Base-by-base conservation (phyloP, 2,329 filamentous ascomycete genomes). In the Fusarium gaditjirri region DNA sequence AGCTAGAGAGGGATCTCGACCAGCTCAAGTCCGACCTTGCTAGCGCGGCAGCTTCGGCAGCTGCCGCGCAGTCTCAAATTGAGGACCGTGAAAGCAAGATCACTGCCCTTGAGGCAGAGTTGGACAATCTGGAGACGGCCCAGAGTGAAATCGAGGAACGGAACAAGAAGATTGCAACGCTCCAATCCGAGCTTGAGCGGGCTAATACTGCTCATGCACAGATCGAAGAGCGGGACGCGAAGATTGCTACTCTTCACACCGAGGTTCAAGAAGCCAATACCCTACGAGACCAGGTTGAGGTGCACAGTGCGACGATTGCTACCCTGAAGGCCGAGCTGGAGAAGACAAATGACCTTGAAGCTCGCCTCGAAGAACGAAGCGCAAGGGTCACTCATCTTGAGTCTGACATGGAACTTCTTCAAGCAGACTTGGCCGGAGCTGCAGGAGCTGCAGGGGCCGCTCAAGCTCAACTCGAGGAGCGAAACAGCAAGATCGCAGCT, bases 401-500 rank as follows among this genome's bases (percentile, higher is more conserved):
- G 54, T 65, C 76, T 21, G 79, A 84, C 52, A 80, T 86, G 46
- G 80, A 82, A 55, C 68, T 76, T 50, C 59, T 73, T 23, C 71
- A 73, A 46, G 44, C 54, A 61, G 71, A 73, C 55, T 50, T 73
- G 56, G 71, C 56, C 16, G 71, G 71, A 7, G 71, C 71, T 42
- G 71, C 71, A 17, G 71, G 71, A 3, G 67, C 71, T 31, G 71
- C 70, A 4, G 68, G 71, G 2, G 35, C 60, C 31, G 70, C 70
- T 42, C 66, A 75, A 43, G 72, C 62, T 5, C 70, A 77, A 29
- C 54, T 77, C 11, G 63, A 75, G 44, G 83, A 86, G 63, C 83
- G 84, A 54, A 83, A 84, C 63, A 78, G 78, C 47, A 83, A 80
- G 71, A 83, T 87, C 39, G 76, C 81, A 8, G 77, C 81, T 8